Base-by-base conservation (phyloP, 2,329 filamentous ascomycete species). In the Phoma sp. region DNA sequence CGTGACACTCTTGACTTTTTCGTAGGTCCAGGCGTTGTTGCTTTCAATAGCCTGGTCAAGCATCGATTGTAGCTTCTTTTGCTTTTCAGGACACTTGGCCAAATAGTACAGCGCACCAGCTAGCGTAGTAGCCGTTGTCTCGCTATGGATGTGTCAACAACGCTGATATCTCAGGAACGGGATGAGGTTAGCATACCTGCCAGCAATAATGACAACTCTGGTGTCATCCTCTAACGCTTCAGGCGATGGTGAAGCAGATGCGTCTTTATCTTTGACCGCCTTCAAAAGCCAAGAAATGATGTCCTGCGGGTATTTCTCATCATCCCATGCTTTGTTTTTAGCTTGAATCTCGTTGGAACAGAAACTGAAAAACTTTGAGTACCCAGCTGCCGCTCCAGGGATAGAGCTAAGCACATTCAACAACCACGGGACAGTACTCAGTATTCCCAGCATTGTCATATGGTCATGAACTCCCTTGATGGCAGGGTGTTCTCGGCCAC, bases 281-380 rank as follows among this genome's bases (percentile, higher is more conserved):
- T 76, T 77, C 12, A 77, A 36, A 5, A 79, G 59, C 76, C 76
- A 79, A 0, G 75, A 75, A 5, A 75, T 55, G 23, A 79, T 66
- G 53, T 78, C 75, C 26, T 63, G 57, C 0, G 73, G 75, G 7
- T 67, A 28, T 7, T 73, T 61, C 7, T 73, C 51, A 6, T 21
- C 33, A 15, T 62, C 47, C 54, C 53, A 69, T 10, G 48, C 61
- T 71, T 65, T 64, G 7, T 66, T 52, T 52, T 75, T 77, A 7
- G 67, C 64, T n/a, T 66, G 42, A 0, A 77, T 66, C 42, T 73
- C 60, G 0, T 47, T 57, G 11, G 52, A 57, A 29, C 70, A 74
- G 37, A 69, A 71, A 0, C 52, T 43, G 42, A 72, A 72, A 43
- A 76, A 74, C 1, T 64, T 60, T 0, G 58, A 48, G 21, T 69